Base-by-base conservation (phyloP, 345 rosid species). In the Pistacia integerrima region DNA sequence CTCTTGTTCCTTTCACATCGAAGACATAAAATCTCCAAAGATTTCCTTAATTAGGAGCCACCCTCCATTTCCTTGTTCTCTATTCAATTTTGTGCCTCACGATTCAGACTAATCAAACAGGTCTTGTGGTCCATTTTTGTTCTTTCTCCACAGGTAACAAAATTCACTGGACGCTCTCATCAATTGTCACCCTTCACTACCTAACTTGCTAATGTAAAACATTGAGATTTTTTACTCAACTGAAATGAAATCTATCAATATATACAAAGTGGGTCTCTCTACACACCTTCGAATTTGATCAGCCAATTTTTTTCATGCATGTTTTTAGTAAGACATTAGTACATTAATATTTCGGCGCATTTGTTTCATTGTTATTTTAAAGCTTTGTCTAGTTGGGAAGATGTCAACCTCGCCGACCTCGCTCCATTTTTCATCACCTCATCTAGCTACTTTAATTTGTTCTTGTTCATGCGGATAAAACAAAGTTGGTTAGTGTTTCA, bases 31-130 rank as follows among this genome's bases (percentile, higher is more conserved):
- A 84, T 81, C 88, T 82, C 73, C 55, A 57, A 75, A 88, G 84
- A 87, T 89, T 90, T 89, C 93, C 89, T 82, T 65, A 88, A 79
- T 82, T 89, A 78, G 91, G 92, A 87, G 93, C 92, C 92, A 84
- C 88, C 84, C 74, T 80, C 66, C 10, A 22, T 72, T 83, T 86
- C 82, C 74, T 80, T 79, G 80, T 52, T 83, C 77, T 41, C 74
- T 38, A 75, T 76, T 78, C 66, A 28, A 49, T 76, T 76, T 62
- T 67, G 74, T 73, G 60, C 77, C 81, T 75, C 76, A 16, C 48
- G 80, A 82, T 80, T 65, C 30, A 44, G 85, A 88, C 87, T 72
- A 59, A 74, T 79, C 85, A 79, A 75, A 72, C 56, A 73, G 20
- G 59, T 22, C 46, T 4, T 8, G 77, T 81, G 85, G 85, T 83